phyloP scores from a whole-genome alignment of 495 filamentous ascomycete species.

The Astrothelium macrocarpum region DNA sequence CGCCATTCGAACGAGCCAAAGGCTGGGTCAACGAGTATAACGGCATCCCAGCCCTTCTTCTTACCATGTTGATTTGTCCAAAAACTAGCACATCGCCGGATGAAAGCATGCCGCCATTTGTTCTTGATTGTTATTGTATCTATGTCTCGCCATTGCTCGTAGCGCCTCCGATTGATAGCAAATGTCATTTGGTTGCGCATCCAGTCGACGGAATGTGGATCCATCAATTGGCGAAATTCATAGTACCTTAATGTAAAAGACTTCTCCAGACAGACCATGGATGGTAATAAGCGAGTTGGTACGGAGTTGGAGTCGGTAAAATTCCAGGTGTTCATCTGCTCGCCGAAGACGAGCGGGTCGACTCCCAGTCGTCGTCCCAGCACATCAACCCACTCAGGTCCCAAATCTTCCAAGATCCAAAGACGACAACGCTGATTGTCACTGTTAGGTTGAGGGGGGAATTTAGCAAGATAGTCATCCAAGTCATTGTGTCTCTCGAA shows the following conservation, averaged over 20 bases:
- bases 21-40: slow-evolving; percentile 13
- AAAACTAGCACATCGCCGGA: slow-evolving; percentile 12
- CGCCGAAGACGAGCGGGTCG: slow-evolving; percentile 13
- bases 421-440: slow-evolving; percentile 7
- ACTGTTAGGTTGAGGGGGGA: neutral
- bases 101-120: slow-evolving; percentile 4
- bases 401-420: slow-evolving; percentile 13
- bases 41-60: slow-evolving; percentile 10
- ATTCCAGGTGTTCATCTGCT: slow-evolving; percentile 13
- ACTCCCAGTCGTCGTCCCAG: slow-evolving; percentile 9
- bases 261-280: slow-evolving; percentile 3
- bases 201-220: neutral
- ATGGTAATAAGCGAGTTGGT: slow-evolving; percentile 8
- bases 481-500: neutral
- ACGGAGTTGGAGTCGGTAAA: slow-evolving; percentile 7
- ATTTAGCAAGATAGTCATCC: neutral
- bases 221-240: slow-evolving; percentile 7
- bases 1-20: slow-evolving; percentile 2
- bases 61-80: slow-evolving; percentile 6
- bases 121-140: neutral
- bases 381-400: slow-evolving; percentile 9
- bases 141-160: slow-evolving; percentile 10
- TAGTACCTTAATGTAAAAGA: slow-evolving; percentile 13
- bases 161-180: slow-evolving; percentile 11
- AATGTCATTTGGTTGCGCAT: slow-evolving; percentile 10